phyloP scores from a whole-genome alignment of 805 yeast genomes.

The Pichia exigua region DNA sequence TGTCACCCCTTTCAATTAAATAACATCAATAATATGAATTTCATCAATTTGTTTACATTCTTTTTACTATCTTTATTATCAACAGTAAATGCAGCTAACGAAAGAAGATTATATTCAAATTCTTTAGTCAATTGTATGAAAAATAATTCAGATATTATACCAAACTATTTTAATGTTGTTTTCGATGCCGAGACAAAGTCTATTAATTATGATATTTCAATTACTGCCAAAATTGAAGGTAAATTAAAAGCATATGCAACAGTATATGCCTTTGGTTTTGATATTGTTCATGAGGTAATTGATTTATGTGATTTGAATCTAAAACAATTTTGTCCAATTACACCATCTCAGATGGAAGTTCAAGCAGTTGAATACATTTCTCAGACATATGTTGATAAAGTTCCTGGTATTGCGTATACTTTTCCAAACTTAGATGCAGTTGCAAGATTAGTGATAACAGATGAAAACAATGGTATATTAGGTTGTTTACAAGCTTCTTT shows the following conservation, averaged over 20 bases:
- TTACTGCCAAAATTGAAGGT: conserved; percentile 60
- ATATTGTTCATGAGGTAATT: conserved; percentile 47
- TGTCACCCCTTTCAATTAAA: not conserved
- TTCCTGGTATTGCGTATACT: conserved; percentile 80
- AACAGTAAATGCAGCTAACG: conserved; percentile 9
- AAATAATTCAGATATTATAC: conserved; percentile 59
- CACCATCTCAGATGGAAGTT: conserved; percentile 73
- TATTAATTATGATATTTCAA: conserved; percentile 58
- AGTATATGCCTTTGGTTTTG: conserved; percentile 83
- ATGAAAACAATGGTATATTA: conserved; percentile 32
- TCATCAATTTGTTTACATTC: not conserved
- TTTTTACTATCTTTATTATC: not conserved
- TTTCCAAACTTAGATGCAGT: conserved; percentile 86
- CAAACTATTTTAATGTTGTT: conserved; percentile 64
- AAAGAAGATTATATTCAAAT: conserved; percentile 46
- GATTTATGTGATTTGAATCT: conserved; percentile 62
- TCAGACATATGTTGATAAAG: conserved; percentile 38
- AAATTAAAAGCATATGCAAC: conserved; percentile 61
- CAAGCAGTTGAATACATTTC: conserved; percentile 60
- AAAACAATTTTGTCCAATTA: conserved; percentile 87
- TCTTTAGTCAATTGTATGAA: conserved; percentile 86
- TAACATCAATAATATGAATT: not conserved
- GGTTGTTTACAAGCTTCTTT: conserved; percentile 75
- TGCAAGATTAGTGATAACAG: conserved; percentile 44
- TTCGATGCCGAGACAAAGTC: conserved; percentile 68